Evolutionary conservation across 768 basidiomycete species (phyloP).

Genomic region (Austroboletus eburneus): DNA sequence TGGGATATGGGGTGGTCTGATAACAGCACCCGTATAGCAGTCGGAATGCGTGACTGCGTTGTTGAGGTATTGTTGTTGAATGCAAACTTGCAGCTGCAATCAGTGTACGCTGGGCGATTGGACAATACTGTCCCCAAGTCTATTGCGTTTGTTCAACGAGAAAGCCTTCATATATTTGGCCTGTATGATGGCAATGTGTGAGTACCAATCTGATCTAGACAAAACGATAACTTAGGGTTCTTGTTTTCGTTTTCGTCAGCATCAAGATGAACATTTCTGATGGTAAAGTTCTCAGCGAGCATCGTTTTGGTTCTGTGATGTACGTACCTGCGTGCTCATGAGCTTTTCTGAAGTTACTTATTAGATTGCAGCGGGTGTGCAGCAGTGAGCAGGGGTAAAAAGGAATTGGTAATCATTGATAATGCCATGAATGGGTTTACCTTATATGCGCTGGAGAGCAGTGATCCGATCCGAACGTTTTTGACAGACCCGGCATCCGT

Average conservation of each 20-base stretch:
- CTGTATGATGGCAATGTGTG: conserved; percentile 10
- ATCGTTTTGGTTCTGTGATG: conserved; percentile 6
- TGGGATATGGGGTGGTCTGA: neutral
- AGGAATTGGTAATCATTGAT: conserved; percentile 1
- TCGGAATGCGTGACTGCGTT: conserved; percentile 1
- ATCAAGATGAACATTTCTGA: neutral
- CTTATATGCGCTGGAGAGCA: neutral
- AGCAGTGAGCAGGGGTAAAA: neutral
- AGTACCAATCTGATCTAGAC: neutral
- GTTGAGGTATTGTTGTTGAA: conserved; percentile 6
- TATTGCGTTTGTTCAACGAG: neutral
- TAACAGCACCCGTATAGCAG: neutral
- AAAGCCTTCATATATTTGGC: conserved; percentile 1
- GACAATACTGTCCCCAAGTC: conserved; percentile 1
- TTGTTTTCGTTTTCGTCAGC: neutral
- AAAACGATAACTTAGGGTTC: neutral
- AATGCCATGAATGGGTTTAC: conserved; percentile 8
- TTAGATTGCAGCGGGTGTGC: neutral
- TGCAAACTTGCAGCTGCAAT: conserved; percentile 2
- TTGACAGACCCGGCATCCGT: neutral
- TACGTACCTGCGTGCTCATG: no score
- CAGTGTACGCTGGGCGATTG: conserved; percentile 1
- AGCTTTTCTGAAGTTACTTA: no score
- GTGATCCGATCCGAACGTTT: neutral
- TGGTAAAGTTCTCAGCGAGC: conserved; percentile 2